Conservation (phyloP, 2,329 filamentous ascomycete genomes). For the Colletotrichum truncatum region DNA sequence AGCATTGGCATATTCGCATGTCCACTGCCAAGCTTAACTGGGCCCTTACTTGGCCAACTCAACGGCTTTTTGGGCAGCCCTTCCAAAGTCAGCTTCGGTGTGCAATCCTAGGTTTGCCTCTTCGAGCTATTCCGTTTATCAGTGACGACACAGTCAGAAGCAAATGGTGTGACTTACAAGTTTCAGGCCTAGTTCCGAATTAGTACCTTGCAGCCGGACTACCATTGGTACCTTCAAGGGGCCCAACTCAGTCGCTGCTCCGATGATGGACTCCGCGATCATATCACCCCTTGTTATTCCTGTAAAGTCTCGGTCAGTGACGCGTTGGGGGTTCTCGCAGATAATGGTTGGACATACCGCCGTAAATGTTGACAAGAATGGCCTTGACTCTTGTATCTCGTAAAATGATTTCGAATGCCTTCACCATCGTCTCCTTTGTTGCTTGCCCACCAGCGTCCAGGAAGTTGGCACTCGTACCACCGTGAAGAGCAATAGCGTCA, state of each 20-base stretch:
- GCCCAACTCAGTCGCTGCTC: conserved; percentile 47
- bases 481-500: conserved; percentile 76
- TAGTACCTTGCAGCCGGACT: conserved; percentile 57
- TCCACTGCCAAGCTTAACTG: too few relatives aligned
- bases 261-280: conserved; percentile 59
- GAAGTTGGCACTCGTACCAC: conserved; percentile 81
- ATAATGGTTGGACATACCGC: conserved; percentile 37
- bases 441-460: conserved; percentile 91
- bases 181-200: conserved; percentile 49
- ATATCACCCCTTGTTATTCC: conserved; percentile 60
- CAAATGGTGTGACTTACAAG: conserved; percentile 42
- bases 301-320: conserved; percentile 23
- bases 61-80: conserved; percentile 44
- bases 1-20: too few relatives aligned
- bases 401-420: conserved; percentile 78
- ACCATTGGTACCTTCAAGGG: conserved; percentile 52
- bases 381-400: conserved; percentile 77
- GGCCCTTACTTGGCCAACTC: conserved; percentile 42
- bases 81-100: conserved; percentile 50
- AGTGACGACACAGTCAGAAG: background rate
- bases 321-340: too few relatives aligned
- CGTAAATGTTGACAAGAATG: conserved; percentile 67
- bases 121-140: conserved; percentile 38
- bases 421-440: conserved; percentile 81
- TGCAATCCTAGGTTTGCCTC: conserved; percentile 45